Evolutionary conservation across 176 grass and related monocot species (phyloP), one percentile per base, ranked within the genome.

Genomic region (Paspalum notatum): DNA sequence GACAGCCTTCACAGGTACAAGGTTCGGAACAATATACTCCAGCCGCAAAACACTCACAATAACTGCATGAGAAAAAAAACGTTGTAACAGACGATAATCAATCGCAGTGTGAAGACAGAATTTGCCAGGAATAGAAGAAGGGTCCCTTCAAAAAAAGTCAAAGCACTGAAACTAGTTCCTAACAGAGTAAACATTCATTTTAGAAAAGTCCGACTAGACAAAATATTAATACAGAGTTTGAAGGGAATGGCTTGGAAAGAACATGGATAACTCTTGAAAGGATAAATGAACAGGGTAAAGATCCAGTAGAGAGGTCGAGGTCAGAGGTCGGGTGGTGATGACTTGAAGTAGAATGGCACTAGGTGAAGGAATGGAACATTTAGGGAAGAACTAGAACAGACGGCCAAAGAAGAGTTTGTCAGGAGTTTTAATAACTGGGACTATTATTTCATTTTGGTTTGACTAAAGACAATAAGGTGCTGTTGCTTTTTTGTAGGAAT

Each of bases 1-100:
- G 86, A 77, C 92, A 99, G 58, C 82, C 92, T 67, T 91, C 89
- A n/a, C 96, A 99, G 55, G 88, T 82, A 86, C 92, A 99, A 52
- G 96, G 96, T 56, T 99, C 96, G n/a, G 92, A 95, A 83, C 96
- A 99, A 46, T 90, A 99, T 12, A 99, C 96, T 71, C 96, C 96
- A 87, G 96, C 96, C 44, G 91, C 90, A 90, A 99, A 99, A 75
- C 96, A 99, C 72, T 95, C 96, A 6, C 96, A 99, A 69, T 99
- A 99, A 59, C 96, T 99, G 76, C 79, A 93, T 6, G 21, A 77
- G 24, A 80, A 55, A 65, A 50, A 15, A 56, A 4, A 54, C 62
- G 17, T 22, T 14, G 53, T 60, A 62, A 40, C 49, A 54, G 53
- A 65, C 24, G 26, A 76, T 10, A 85, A 85, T 63, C 66, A 47